phyloP scores from a whole-genome alignment of 208 protist genomes.

The Leishmania aethiopica region DNA sequence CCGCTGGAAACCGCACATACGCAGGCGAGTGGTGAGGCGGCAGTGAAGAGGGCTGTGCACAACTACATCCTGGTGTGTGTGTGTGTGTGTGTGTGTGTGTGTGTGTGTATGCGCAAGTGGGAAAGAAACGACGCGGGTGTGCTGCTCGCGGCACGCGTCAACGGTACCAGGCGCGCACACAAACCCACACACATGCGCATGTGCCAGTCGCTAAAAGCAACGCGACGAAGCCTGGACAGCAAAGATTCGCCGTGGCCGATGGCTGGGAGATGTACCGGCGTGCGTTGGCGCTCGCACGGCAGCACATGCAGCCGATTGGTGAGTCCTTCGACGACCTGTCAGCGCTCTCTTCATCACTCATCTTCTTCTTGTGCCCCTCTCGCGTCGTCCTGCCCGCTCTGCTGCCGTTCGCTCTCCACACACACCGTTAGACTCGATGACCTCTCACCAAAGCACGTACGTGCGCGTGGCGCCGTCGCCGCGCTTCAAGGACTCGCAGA shows the following conservation, averaged over 20 bases:
- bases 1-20: neutral
- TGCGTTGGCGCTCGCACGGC: neutral
- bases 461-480: slow-evolving; percentile 35
- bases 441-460: slow-evolving; percentile 15
- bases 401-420: neutral
- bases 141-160: neutral
- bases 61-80: neutral
- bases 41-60: neutral
- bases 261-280: neutral
- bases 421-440: neutral
- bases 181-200: neutral
- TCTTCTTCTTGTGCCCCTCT: neutral
- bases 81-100: too few species aligned
- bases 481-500: slow-evolving; percentile 24
- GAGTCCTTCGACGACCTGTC: neutral
- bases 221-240: neutral
- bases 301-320: neutral
- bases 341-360: neutral
- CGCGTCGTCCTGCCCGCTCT: neutral
- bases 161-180: neutral
- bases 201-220: neutral
- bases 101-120: neutral
- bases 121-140: neutral
- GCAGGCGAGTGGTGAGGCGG: neutral
- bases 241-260: neutral